Evolutionary conservation across 1,284 basidiomycete genomes (phyloP).

Genomic region (Boletus mariae): DNA sequence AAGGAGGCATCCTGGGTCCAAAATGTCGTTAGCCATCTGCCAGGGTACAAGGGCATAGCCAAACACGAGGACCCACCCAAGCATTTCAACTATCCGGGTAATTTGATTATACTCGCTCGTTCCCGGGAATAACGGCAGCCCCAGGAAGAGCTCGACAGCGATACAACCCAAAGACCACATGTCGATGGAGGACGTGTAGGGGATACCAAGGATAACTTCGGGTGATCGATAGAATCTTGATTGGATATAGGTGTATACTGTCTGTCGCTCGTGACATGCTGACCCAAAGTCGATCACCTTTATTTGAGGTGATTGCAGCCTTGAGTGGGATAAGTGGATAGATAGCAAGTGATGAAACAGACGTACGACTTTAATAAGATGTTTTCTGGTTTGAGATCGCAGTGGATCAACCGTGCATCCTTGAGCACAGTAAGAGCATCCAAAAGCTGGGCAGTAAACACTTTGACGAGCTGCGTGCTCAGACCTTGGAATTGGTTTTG

Average conservation of each 20-base stretch:
- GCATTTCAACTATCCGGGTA: conserved; percentile 96
- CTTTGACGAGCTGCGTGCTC: conserved; percentile 94
- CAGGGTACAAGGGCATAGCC: conserved; percentile 1
- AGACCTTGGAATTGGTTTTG: conserved; percentile 99
- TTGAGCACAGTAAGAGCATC: conserved; percentile 92
- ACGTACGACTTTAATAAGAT: conserved; percentile 90
- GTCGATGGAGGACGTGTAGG: conserved; percentile 92
- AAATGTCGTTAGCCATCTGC: conserved; percentile 3
- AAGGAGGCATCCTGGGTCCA: conserved; percentile 70
- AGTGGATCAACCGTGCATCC: conserved; percentile 94
- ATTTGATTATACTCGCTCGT: conserved; percentile 99
- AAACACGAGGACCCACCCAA: conserved; percentile 65
- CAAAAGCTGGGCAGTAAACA: conserved; percentile 94
- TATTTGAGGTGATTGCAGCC: conserved; percentile 95
- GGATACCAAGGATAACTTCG: conserved; percentile 92
- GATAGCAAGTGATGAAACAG: neutral
- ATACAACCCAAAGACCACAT: conserved; percentile 97
- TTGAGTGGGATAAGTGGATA: conserved; percentile 30
- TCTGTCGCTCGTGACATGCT: conserved; percentile 97
- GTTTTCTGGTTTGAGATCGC: conserved; percentile 97
- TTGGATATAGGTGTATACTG: conserved; percentile 99
- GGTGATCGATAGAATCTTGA: conserved; percentile 98
- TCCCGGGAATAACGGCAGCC: conserved; percentile 93
- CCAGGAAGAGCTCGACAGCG: conserved; percentile 96
- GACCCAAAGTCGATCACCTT: conserved; percentile 99